Base-by-base conservation (phyloP, 2,329 filamentous ascomycete genomes). In the Hymenoscyphus repandus region DNA sequence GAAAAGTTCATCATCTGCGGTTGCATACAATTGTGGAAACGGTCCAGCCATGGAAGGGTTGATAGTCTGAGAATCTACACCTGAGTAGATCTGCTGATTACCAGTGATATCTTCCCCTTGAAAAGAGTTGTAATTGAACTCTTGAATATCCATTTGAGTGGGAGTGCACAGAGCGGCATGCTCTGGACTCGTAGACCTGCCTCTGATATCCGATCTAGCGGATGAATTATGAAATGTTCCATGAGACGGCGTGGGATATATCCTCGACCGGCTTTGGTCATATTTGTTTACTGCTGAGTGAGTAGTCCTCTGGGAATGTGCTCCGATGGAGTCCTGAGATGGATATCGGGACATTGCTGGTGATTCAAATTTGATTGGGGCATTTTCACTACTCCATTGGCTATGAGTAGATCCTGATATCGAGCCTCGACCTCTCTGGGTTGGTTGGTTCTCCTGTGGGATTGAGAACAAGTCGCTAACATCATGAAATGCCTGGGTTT, bases 171-270 rank as follows among this genome's bases (percentile, higher is more conserved):
- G 49, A 56, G 53, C 57, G 54, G 56, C 47, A 52, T 56, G 55
- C 12, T 58, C 56, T 50, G 64, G 62, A 47, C 63, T 65, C 49
- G 49, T 59, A 54, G 63, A 67, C 53, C 62, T 64, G 48, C 55
- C 59, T 54, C 59, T 61, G 45, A 52, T 49, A 60, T 66, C 63
- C 58, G 63, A 64, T 47, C 58, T 58, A 49, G 58, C 58, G 51
- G 63, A 63, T 47, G 64, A 60, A 47, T 64, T 61, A 58, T 64
- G 57, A 60, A 59, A 65, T 49, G 61, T 56, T 49, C 59, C 55
- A 45, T 65, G 61, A 39, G 62, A 60, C 22, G 57, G 50, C 54
- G 50, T 57, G 43, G 57, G 53, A 38, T 59, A 62, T 53, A 64
- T 57, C 18, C 57, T 60, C 46, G 63, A 64, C 55, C 52, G 56